Percentiles rank a stretch among this genome's conserved stretches.
Conservation (phyloP, 2,329 filamentous ascomycete species). For the Hypoxylon sp. region DNA sequence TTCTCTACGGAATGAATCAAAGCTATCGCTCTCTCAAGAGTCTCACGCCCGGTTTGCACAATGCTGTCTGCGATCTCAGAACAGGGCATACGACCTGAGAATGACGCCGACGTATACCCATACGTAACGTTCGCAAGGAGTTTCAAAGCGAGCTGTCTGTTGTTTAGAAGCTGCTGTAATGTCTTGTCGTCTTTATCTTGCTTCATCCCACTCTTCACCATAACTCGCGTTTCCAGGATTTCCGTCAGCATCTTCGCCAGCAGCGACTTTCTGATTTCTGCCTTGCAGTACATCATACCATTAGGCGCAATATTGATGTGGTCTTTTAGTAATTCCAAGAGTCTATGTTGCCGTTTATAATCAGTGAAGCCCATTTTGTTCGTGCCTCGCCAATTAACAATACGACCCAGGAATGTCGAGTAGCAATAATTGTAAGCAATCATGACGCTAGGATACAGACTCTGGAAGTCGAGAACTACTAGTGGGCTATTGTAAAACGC, state of each 20-base stretch:
- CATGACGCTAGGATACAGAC: slow-evolving; percentile 96
- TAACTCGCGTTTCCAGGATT: slow-evolving; percentile 94
- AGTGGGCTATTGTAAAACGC: slow-evolving; percentile 93
- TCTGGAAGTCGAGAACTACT: slow-evolving; percentile 95
- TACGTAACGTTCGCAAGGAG: slow-evolving; percentile 99
- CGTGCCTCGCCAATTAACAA: slow-evolving; percentile 87
- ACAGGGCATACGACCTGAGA: slow-evolving; percentile 97
- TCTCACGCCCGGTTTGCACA: slow-evolving; percentile 95
- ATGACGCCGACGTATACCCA: slow-evolving; percentile 96
- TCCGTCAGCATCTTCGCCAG: slow-evolving; percentile 97
- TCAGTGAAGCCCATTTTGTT: slow-evolving; percentile 97
- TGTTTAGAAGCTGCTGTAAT: slow-evolving; percentile 90
- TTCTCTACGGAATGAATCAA: slow-evolving; percentile 88
- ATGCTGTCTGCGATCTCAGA: slow-evolving; percentile 98
- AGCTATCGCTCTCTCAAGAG: slow-evolving; percentile 92
- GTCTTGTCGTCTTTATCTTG: slow-evolving; percentile 88
- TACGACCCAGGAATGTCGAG: slow-evolving; percentile 91
- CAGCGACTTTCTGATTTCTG: slow-evolving; percentile 88
- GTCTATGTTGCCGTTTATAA: slow-evolving; percentile 81
- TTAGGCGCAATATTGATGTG: slow-evolving; percentile 95
- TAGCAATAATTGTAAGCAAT: slow-evolving; percentile 99
- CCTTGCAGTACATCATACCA: slow-evolving; percentile 94
- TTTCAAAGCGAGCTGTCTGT: slow-evolving; percentile 93
- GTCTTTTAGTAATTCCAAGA: slow-evolving; percentile 84
- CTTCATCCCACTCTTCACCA: slow-evolving; percentile 99